Evolutionary conservation across 768 basidiomycete genomes (phyloP).

Genomic region (Naganishia randhawae): DNA sequence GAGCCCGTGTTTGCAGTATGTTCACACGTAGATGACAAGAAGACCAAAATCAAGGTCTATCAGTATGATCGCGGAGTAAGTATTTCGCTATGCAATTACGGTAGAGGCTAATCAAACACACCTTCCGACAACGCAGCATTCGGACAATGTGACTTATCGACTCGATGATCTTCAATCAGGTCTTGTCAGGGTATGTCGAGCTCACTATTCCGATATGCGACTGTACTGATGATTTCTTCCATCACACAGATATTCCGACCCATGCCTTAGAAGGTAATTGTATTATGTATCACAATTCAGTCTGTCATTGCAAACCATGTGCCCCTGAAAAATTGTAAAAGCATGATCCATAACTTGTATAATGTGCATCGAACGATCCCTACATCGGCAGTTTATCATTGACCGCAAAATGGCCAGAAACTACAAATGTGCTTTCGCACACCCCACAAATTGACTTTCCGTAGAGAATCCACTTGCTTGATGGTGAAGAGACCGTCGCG

Average conservation of each 20-base stretch:
- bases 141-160: constrained; percentile 78
- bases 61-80: constrained; percentile 75
- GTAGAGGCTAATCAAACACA: not conserved
- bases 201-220: not conserved
- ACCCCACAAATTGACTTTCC: constrained; percentile 16
- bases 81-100: constrained; percentile 46
- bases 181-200: constrained; percentile 62
- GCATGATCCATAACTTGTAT: not conserved
- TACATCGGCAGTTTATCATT: constrained; percentile 2
- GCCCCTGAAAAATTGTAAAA: not conserved
- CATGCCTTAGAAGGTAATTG: constrained; percentile 6
- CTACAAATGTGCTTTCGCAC: constrained; percentile 17
- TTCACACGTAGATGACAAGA: constrained; percentile 77
- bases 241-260: constrained; percentile 24
- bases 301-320: not conserved
- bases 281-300: not conserved
- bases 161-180: constrained; percentile 87
- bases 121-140: constrained; percentile 52
- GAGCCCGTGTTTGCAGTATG: constrained; percentile 70
- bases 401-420: not conserved
- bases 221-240: not conserved
- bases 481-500: constrained; percentile 22
- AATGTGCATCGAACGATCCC: constrained; percentile 21
- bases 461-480: constrained; percentile 4
- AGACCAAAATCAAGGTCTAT: constrained; percentile 75